Evolutionary conservation across 2,329 filamentous ascomycete genomes (phyloP), one percentile per base, ranked within the genome.

Genomic region (Teratosphaeriaceae sp.): DNA sequence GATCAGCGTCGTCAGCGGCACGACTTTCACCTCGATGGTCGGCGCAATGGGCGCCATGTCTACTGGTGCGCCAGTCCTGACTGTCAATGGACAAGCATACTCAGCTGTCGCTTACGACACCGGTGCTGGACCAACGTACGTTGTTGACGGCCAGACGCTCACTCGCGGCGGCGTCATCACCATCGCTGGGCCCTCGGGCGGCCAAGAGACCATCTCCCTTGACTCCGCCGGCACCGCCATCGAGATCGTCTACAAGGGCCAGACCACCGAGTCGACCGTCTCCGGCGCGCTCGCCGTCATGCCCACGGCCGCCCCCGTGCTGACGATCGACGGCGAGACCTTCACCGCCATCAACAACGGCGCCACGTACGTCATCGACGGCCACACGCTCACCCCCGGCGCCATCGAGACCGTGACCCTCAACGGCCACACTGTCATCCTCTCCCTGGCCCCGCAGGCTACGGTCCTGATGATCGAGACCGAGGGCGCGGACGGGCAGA

Each of bases 381-480:
- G 60, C 7, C 51, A 59, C 7, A 58, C 60, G 3, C 58, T 72
- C 5, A 67, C 61, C 1, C 63, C 67, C 0, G 65, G 63, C 8
- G 59, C 61, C 6, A 46, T 44, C 6, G 55, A 56, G 20, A 60
- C 57, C 8, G 54, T 57, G 11, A 54, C 49, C 2, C 45, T 62
- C 36, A 39, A 44, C 19, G 55, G 58, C 12, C 46, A 50, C 13
- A 58, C 52, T 0, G 60, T 54, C 42, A 43, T 61, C 27, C 45
- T 62, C 21, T 58, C 50, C 20, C 59, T 70, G 0, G 54, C 56
- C 1, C 54, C 59, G 4, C 56, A 61, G 3, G 64, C 65, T 2
- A 68, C 66, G 0, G 44, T 63, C 15, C 47, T 69, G 7, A 54
- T 62, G 22, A 62, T 67, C 37, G 58, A 63, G 19, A 47, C 51